Evolutionary conservation across 208 protist species (phyloP), one percentile per base, ranked within the genome.

Genomic region (Leishmania arabica): DNA sequence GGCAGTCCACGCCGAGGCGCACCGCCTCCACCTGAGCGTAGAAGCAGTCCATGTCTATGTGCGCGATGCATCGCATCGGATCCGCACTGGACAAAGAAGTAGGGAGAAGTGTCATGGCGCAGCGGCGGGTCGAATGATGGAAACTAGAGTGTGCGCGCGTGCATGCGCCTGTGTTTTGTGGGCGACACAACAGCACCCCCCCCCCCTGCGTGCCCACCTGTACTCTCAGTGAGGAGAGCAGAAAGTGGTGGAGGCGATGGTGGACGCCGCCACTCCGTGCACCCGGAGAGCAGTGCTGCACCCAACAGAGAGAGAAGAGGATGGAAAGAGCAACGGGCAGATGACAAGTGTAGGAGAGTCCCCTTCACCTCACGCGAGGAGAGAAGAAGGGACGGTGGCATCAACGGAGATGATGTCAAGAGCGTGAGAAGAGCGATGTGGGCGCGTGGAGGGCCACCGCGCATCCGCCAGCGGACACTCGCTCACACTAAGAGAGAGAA

Each of bases 1-100:
- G 90, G 79, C 91, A 97, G 81, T 94, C 91, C 45, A 95, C 79
- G 21, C 92, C 90, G 31, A 97, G 89, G 0, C 95, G 90, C 17
- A 96, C 85, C 27, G 92, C 91, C 88, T 98, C 96, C 73, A 97
- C 95, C 72, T 98, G 94, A 1, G 92, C 95, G 84, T 98, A 98
- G 84, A 98, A 98, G 90, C 92, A 97, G 81, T 98, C 96, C 90
- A 98, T 94, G 83, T 98, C 95, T 27, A 98, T 81, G 87, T 98
- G 96, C 64, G 81, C 88, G 49, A 98, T 96, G 86, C 89, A 92
- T 9, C 82, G 82, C 82, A 85, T 80, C 49, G 47, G 13, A 24
- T 75, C 49, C n/a, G 47, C 1, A 31, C 31, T 24, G 8, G 9
- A n/a, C 15, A 24, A 13, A 13, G n/a, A 37, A 8, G 49, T 27